Conservation (phyloP, 805 yeast species). For the Ogataea thermomethanolica region DNA sequence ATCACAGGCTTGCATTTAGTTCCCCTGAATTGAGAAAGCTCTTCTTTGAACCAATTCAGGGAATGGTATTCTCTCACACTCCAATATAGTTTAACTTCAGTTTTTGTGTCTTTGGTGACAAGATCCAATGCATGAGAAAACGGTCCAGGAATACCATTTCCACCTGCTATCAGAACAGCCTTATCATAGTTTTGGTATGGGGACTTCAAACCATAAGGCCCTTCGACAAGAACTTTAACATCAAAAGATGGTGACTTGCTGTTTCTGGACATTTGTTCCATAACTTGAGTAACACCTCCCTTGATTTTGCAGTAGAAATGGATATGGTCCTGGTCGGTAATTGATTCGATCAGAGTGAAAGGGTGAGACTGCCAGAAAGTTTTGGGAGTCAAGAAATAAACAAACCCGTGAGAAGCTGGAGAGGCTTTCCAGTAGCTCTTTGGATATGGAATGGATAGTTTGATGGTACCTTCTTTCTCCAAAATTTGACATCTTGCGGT, state of each 20-base stretch:
- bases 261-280: constrained; percentile 32
- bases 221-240: constrained; percentile 50
- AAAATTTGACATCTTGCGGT: constrained; percentile 37
- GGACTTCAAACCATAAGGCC: constrained; percentile 65
- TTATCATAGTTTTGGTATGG: constrained; percentile 51
- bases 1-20: constrained; percentile 37
- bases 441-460: constrained; percentile 46
- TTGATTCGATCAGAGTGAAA: constrained; percentile 50
- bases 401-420: constrained; percentile 60
- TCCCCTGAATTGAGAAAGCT: constrained; percentile 34
- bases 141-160: constrained; percentile 68
- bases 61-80: constrained; percentile 50
- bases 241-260: constrained; percentile 27
- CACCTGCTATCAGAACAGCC: constrained; percentile 65
- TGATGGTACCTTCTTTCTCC: constrained; percentile 47
- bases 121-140: constrained; percentile 38
- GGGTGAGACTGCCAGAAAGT: constrained; percentile 57
- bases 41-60: constrained; percentile 49
- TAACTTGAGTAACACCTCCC: constrained; percentile 52
- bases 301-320: constrained; percentile 48
- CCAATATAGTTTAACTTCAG: constrained; percentile 56
- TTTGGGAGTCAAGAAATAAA: constrained; percentile 51
- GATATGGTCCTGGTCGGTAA: constrained; percentile 35
- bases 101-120: constrained; percentile 32
- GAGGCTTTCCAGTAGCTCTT: constrained; percentile 41